Conservation (phyloP, 148 eudicot species). For the Cornus kousa region DNA sequence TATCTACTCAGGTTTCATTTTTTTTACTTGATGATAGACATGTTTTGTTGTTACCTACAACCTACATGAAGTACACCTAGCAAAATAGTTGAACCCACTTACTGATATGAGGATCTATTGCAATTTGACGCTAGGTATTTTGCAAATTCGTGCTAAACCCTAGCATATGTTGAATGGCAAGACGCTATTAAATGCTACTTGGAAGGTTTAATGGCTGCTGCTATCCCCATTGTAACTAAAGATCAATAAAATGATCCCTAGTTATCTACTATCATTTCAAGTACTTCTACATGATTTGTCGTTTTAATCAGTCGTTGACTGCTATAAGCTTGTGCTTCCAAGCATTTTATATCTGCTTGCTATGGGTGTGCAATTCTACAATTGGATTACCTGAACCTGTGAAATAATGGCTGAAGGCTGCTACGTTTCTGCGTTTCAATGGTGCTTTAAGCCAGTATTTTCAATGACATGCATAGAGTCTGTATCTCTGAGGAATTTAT, state of each 20-base stretch:
- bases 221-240: neutral
- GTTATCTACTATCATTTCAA: neutral
- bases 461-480: no score
- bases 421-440: neutral
- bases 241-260: neutral
- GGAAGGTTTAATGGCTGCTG: neutral
- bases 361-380: no score
- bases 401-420: neutral
- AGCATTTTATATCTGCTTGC: constrained; percentile 3
- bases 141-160: no score
- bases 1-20: neutral
- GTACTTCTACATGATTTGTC: neutral
- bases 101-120: no score
- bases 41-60: neutral
- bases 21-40: neutral
- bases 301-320: neutral
- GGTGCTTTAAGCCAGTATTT: neutral
- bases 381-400: no score
- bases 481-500: neutral
- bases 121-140: no score
- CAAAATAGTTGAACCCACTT: no score
- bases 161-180: neutral
- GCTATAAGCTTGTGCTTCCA: constrained; percentile 4
- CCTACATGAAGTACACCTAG: no score
- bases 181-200: no score